phyloP scores from a whole-genome alignment of 805 yeast genomes.

The Millerago galiae region DNA sequence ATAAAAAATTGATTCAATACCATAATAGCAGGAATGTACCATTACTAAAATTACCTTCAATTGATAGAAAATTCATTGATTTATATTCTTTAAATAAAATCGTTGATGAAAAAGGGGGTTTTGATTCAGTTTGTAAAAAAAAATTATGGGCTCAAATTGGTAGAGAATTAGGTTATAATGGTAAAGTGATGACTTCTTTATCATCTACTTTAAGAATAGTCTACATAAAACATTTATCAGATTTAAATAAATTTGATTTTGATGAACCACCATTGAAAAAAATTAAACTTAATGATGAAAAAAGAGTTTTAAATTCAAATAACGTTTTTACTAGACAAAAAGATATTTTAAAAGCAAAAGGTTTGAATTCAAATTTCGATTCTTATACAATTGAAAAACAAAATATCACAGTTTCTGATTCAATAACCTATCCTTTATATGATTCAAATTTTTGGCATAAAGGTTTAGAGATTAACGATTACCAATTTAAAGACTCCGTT shows the following conservation, averaged over 20 bases:
- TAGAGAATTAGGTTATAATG: conserved; percentile 70
- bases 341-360: conserved; percentile 41
- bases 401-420: conserved; percentile 30
- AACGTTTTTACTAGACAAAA: conserved; percentile 38
- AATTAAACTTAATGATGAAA: conserved; percentile 4
- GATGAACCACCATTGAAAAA: background rate
- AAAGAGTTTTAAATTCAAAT: conserved; percentile 6
- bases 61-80: conserved; percentile 62
- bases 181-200: conserved; percentile 63
- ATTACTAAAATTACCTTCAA: conserved; percentile 50
- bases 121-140: conserved; percentile 49
- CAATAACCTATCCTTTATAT: conserved; percentile 31
- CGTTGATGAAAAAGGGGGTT: conserved; percentile 65
- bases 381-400: conserved; percentile 38
- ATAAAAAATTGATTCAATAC: conserved; percentile 37
- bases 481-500: conserved; percentile 29
- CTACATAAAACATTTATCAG: conserved; percentile 39
- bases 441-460: conserved; percentile 40
- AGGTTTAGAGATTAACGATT: conserved; percentile 33
- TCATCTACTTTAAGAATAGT: conserved; percentile 61
- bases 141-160: conserved; percentile 83
- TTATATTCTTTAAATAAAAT: conserved; percentile 50
- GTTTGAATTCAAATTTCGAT: conserved; percentile 45
- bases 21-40: conserved; percentile 27
- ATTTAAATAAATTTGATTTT: conserved; percentile 17